These are phyloP conservation scores for Silene uniflora DNA, from an alignment of 148 eudicot genomes.

Conservation along the genomic window DNA sequence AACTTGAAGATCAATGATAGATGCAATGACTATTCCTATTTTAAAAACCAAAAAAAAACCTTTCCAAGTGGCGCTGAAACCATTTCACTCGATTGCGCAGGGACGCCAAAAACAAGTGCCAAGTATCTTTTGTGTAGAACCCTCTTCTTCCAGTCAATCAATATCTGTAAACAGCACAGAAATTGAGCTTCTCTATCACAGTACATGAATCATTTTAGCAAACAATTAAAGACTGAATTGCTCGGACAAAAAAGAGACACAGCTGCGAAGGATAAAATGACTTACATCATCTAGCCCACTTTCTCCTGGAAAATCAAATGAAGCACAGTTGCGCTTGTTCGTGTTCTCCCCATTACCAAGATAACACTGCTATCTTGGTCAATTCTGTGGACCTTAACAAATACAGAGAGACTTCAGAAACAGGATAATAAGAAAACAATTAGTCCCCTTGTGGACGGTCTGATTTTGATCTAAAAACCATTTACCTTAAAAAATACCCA, in stretches of 20 bases:
- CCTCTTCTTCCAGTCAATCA: slow-evolving; percentile 37
- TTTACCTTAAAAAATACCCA: too few species aligned
- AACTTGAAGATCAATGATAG: not conserved
- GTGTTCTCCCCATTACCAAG: slow-evolving; percentile 94
- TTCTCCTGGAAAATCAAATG: slow-evolving; percentile 95
- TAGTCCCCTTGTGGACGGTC: too few species aligned
- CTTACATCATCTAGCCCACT: slow-evolving; percentile 60
- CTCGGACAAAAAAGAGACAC: not conserved
- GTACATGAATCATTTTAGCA: not conserved
- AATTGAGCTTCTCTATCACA: not conserved
- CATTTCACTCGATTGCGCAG: slow-evolving; percentile 50
- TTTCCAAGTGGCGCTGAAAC: slow-evolving; percentile 67
- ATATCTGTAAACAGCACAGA: slow-evolving; percentile 27
- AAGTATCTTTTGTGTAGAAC: slow-evolving; percentile 71
- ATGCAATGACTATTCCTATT: too few species aligned
- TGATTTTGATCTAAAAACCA: too few species aligned
- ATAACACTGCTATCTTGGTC: slow-evolving; percentile 97
- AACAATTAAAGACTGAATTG: not conserved
- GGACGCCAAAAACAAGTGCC: slow-evolving; percentile 94
- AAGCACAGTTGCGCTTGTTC: slow-evolving; percentile 65
- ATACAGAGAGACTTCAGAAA: slow-evolving; percentile 17
- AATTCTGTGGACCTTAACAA: slow-evolving; percentile 86
- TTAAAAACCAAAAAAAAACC: too few species aligned
- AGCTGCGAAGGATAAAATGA: slow-evolving; percentile 15
- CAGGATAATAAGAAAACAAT: not conserved